Conservation (phyloP, 805 yeast genomes). For the Nakazawaea siamensis region DNA sequence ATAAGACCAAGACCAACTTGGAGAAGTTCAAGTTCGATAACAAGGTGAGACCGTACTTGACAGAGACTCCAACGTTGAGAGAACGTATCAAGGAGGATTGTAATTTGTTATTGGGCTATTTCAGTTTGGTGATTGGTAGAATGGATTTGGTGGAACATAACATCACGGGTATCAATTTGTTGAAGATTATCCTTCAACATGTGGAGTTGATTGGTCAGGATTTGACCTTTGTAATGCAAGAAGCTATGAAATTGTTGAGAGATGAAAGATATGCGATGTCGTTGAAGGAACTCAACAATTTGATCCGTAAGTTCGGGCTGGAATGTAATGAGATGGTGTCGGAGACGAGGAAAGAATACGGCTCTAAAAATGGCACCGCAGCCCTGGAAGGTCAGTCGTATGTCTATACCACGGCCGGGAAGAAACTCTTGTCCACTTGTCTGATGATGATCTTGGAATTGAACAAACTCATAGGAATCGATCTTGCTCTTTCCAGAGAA, state of each 20-base stretch:
- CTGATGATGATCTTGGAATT: constrained; percentile 3
- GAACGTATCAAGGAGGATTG: constrained; percentile 55
- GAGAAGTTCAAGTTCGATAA: constrained; percentile 7
- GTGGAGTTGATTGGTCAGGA: constrained; percentile 59
- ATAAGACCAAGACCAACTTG: constrained; percentile 14
- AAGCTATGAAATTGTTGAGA: neutral
- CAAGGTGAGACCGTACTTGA: constrained; percentile 35
- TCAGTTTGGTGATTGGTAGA: constrained; percentile 66
- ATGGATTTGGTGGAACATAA: constrained; percentile 72
- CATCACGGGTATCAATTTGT: constrained; percentile 55
- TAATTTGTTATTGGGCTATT: constrained; percentile 47
- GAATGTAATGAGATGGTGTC: neutral
- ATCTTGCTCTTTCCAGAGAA: neutral
- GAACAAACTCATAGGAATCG: constrained; percentile 4
- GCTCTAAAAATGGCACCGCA: neutral
- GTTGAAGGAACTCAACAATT: neutral
- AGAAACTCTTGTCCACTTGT: constrained; percentile 1
- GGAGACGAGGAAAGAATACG: neutral
- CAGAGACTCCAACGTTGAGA: constrained; percentile 51
- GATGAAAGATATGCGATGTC: neutral
- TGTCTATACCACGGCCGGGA: constrained; percentile 1
- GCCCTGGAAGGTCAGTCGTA: neutral
- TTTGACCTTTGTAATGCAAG: constrained; percentile 10
- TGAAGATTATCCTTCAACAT: constrained; percentile 64
- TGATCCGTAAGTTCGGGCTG: constrained; percentile 1